Percentiles rank a stretch among this genome's conserved stretches.
Evolutionary conservation across 2,329 filamentous ascomycete species (phyloP).

Genomic region (Colletotrichum sp.): DNA sequence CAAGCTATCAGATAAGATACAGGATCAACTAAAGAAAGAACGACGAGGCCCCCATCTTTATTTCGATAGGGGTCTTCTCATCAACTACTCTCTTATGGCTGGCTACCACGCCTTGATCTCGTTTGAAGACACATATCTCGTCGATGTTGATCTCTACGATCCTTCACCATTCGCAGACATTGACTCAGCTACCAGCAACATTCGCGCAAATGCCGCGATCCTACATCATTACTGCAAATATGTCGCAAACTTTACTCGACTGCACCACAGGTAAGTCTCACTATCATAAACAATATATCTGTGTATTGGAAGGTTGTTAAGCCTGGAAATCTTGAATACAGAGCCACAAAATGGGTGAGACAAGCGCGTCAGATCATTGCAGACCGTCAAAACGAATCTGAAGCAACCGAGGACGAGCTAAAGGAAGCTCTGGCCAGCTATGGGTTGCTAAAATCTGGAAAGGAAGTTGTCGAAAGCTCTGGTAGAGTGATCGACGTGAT

Average conservation of each 20-base stretch:
- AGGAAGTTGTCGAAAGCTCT: not conserved
- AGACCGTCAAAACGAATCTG: not conserved
- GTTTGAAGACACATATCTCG: not conserved
- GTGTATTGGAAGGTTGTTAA: not conserved
- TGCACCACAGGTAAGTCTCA: not conserved
- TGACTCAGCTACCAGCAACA: not conserved
- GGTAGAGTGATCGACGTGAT: not conserved
- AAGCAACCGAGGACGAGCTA: not conserved
- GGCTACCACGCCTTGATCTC: not conserved
- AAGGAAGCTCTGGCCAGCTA: not conserved
- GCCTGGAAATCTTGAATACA: not conserved
- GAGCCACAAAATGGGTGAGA: not conserved
- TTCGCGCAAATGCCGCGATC: constrained; percentile 5
- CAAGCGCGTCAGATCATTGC: not conserved
- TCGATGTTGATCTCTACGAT: not conserved
- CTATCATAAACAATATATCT: not conserved
- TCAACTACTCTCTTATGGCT: not conserved
- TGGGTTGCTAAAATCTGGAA: not conserved
- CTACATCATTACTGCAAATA: constrained; percentile 1
- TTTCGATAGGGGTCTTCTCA: not conserved
- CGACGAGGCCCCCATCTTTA: not conserved
- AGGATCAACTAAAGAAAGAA: not conserved
- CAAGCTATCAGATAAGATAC: not conserved
- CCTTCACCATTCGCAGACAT: not conserved
- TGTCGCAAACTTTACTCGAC: not conserved